Conservation (phyloP, 768 basidiomycete species). For the Suillus subalutaceus region DNA sequence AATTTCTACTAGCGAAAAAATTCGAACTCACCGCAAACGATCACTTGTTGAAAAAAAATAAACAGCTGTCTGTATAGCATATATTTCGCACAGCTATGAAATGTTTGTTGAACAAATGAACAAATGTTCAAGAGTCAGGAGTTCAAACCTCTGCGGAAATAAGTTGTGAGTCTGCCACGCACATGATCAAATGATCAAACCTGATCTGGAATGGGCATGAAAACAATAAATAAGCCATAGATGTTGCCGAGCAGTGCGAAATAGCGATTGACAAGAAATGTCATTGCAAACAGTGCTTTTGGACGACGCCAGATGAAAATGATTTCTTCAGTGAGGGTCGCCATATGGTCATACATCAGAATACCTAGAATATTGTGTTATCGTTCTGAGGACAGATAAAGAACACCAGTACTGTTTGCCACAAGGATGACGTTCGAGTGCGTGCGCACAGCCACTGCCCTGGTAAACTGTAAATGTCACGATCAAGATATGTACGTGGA, state of each 20-base stretch:
- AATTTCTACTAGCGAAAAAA: background rate
- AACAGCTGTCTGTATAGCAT: conserved; percentile 43
- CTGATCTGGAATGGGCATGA: conserved; percentile 20
- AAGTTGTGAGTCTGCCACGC: background rate
- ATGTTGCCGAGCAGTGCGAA: conserved; percentile 45
- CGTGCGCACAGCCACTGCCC: background rate
- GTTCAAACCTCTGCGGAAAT: conserved; percentile 10
- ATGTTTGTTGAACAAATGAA: background rate
- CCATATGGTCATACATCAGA: conserved; percentile 32
- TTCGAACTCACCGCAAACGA: conserved; percentile 45
- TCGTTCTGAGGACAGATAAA: background rate
- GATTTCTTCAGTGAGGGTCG: conserved; percentile 40
- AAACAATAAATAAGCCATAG: conserved; percentile 31
- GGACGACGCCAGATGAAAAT: conserved; percentile 47
- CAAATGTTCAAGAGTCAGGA: background rate
- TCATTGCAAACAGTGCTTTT: conserved; percentile 40
- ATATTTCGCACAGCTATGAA: conserved; percentile 42
- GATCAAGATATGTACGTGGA: background rate
- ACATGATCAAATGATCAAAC: background rate
- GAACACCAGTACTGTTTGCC: conserved; percentile 10
- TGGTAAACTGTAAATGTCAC: background rate
- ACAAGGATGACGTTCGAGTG: conserved; percentile 7
- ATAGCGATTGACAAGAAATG: conserved; percentile 56
- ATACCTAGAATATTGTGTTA: conserved; percentile 21
- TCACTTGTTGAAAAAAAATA: conserved; percentile 46